phyloP scores from a whole-genome alignment of 2,329 filamentous ascomycete species.

The Penicillium rolfsii region DNA sequence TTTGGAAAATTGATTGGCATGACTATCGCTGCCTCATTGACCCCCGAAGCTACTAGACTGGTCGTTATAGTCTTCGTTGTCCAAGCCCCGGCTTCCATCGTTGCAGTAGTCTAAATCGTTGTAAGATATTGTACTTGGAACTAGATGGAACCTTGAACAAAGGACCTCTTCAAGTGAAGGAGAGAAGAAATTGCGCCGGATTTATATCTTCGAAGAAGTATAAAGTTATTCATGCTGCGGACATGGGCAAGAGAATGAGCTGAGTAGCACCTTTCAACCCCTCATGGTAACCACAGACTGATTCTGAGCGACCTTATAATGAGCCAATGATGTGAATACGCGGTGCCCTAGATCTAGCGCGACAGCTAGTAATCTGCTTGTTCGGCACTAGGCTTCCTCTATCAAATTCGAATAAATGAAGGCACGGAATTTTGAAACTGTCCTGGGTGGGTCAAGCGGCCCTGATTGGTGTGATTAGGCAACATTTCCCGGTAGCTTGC shows the following conservation, averaged over 20 bases:
- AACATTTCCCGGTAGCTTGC: not conserved
- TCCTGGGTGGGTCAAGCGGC: not conserved
- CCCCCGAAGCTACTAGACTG: too few species aligned
- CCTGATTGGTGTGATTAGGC: not conserved
- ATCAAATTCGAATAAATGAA: constrained; percentile 3
- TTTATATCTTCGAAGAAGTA: not conserved
- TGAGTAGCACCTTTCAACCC: not conserved
- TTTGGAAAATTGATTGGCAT: not conserved
- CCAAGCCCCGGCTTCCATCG: not conserved
- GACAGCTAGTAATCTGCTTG: constrained; percentile 3
- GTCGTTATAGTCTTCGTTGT: not conserved
- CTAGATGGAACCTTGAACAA: too few species aligned
- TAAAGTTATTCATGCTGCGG: not conserved
- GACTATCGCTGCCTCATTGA: not conserved
- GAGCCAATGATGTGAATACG: constrained; percentile 1
- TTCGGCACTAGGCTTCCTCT: constrained; percentile 5
- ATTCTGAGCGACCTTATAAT: not conserved
- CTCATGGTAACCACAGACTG: not conserved
- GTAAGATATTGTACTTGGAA: not conserved
- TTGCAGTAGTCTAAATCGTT: constrained; percentile 1
- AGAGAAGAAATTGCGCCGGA: too few species aligned
- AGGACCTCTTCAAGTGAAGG: too few species aligned
- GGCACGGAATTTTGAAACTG: not conserved
- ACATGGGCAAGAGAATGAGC: not conserved
- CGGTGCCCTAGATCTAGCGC: not conserved